phyloP scores from a whole-genome alignment of 495 filamentous ascomycete species.

The Neurospora sp. region DNA sequence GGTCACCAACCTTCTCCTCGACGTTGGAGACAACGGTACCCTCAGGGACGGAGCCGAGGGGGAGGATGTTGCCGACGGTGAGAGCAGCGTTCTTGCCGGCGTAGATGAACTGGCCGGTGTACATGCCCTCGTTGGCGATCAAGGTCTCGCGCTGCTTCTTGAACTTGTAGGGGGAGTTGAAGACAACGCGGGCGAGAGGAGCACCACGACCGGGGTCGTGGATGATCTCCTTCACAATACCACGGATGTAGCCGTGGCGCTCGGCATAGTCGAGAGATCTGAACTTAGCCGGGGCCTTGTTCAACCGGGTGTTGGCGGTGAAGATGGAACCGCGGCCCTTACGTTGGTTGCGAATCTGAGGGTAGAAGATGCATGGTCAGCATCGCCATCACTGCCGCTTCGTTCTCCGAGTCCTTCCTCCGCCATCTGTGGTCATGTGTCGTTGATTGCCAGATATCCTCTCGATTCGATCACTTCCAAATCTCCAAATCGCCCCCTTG shows the following conservation, averaged over 20 bases:
- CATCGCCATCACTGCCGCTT: constrained; percentile 5
- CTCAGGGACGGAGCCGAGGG: constrained; percentile 86
- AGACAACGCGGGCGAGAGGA: constrained; percentile 89
- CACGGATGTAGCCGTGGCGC: constrained; percentile 92
- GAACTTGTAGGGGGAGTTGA: constrained; percentile 87
- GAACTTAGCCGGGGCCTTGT: constrained; percentile 80
- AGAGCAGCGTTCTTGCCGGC: constrained; percentile 96
- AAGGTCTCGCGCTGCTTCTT: constrained; percentile 90
- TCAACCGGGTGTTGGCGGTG: constrained; percentile 76
- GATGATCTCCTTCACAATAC: constrained; percentile 97
- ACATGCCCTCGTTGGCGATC: constrained; percentile 99
- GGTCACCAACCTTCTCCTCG: constrained; percentile 97
- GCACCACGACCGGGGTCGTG: constrained; percentile 98
- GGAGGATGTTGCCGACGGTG: constrained; percentile 94
- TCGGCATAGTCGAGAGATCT: constrained; percentile 89
- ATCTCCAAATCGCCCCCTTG: constrained; percentile 10
- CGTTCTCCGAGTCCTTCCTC: neutral
- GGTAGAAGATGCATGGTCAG: constrained; percentile 20
- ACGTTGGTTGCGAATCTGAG: constrained; percentile 85
- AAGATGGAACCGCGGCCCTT: constrained; percentile 98
- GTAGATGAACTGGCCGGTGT: constrained; percentile 99
- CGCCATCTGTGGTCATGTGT: neutral
- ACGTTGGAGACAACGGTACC: constrained; percentile 98
- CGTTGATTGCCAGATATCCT: neutral
- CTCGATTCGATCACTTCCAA: neutral